Base-by-base conservation (phyloP, 108 stramenopile genomes). In the Aurantiochytrium sp. region DNA sequence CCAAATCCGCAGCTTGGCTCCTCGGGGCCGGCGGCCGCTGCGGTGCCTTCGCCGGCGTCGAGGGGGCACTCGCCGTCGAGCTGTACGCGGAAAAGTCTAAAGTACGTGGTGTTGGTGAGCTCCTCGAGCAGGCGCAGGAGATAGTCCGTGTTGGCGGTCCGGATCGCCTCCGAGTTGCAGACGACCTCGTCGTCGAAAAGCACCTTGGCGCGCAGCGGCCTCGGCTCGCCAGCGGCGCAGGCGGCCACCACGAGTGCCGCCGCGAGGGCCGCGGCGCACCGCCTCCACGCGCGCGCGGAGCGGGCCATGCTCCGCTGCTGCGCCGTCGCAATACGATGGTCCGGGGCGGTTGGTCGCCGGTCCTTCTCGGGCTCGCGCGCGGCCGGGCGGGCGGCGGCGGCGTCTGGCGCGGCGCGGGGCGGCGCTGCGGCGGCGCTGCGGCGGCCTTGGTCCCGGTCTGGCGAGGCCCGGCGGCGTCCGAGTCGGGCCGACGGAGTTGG, bases 51-150 rank as follows among this genome's bases (percentile, higher is more conserved):
- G n/a, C 1, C 42, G 24, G 73, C 42, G 39, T 81, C 73, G 1
- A 81, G 45, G 0, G 73, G 73, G 1, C 73, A 81, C 45, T 41
- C 42, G 0, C 73, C 73, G 30, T 81, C 73, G 30, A 81, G 73
- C 30, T 81, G 73, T 12, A 81, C 73, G 6, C 73, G 21, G 2
- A 81, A 81, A 48, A 81, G 45, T 2, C 73, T 81, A 81, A 81
- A 81, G 73, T 48, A 81, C 2, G 73, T 81, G 8, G 73, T 81
- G 73, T 81, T 81, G 39, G 45, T 48, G 27, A 81, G 73, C 73
- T 81, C 73, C 19, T 48, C 42, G 2, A 81, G 45, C 36, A 81
- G 73, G 1, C 45, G 39, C 6, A 41, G 42, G 8, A 81, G 30
- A 48, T 81, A 81, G 42, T 81, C 73, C 30, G 39, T 12, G 39